Percentiles rank a stretch among this genome's conserved stretches.
Evolutionary conservation across 116 monocot species (phyloP).

Genomic region (Cymodocea nodosa): DNA sequence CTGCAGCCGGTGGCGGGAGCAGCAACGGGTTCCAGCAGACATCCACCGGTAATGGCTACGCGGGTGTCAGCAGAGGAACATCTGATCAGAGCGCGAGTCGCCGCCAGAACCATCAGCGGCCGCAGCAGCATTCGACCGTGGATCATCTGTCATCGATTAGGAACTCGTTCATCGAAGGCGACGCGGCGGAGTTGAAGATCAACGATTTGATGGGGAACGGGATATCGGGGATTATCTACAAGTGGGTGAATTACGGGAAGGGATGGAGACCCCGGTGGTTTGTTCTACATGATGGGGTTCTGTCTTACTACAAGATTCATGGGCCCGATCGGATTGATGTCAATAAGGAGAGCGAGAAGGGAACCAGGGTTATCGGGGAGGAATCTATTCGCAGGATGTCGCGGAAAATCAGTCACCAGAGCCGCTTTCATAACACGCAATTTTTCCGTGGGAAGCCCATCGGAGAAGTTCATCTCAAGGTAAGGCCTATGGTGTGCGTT

Average conservation of each 20-base stretch:
- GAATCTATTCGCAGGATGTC: conserved; percentile 56
- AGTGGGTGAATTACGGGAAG: conserved; percentile 97
- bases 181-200: conserved; percentile 3
- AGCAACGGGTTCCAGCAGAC: background rate
- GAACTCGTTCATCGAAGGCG: conserved; percentile 1
- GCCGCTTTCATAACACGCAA: too few species aligned
- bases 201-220: conserved; percentile 59
- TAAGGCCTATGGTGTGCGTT: too few species aligned
- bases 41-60: background rate
- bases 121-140: background rate
- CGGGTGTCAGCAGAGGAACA: background rate
- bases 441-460: background rate
- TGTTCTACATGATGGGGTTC: conserved; percentile 83
- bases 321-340: conserved; percentile 69
- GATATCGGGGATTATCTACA: conserved; percentile 78
- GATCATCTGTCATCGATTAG: conserved; percentile 3
- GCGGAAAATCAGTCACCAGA: conserved; percentile 14
- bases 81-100: background rate
- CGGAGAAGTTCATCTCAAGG: too few species aligned
- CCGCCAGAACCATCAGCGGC: background rate
- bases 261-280: conserved; percentile 99
- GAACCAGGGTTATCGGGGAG: conserved; percentile 74
- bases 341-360: conserved; percentile 50
- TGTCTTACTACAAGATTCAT: conserved; percentile 96
- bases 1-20: background rate